phyloP scores from a whole-genome alignment of 2,329 filamentous ascomycete species.

The Fusarium sp. region DNA sequence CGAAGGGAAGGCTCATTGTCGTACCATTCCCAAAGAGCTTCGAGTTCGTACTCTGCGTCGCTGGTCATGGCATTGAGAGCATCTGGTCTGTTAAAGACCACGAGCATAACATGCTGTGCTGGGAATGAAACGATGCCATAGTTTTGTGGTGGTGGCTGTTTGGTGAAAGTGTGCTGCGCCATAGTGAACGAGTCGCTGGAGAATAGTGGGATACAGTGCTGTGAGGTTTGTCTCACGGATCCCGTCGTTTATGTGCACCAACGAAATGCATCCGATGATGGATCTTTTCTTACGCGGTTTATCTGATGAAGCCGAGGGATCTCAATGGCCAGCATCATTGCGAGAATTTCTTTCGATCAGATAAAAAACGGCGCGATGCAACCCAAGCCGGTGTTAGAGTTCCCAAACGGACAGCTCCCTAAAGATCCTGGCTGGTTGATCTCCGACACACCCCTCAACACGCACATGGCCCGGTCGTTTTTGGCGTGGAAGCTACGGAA shows the following conservation, averaged over 20 bases:
- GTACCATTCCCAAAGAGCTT: constrained; percentile 68
- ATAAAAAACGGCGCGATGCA: constrained; percentile 25
- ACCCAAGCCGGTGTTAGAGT: constrained; percentile 20
- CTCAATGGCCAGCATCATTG: constrained; percentile 10
- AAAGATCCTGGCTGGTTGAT: neutral
- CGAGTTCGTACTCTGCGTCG: constrained; percentile 51
- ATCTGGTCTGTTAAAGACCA: constrained; percentile 41
- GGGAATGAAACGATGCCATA: constrained; percentile 45
- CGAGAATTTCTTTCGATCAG: constrained; percentile 20
- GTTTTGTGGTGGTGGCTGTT: constrained; percentile 33
- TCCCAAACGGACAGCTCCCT: neutral
- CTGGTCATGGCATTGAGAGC: constrained; percentile 45
- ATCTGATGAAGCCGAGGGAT: constrained; percentile 35
- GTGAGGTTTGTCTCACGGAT: neutral
- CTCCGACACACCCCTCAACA: constrained; percentile 14
- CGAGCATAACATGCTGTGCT: constrained; percentile 42
- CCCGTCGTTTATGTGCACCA: constrained; percentile 15
- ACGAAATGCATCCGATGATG: neutral
- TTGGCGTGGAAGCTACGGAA: constrained; percentile 36
- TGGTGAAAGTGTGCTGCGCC: constrained; percentile 35
- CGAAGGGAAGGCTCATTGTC: constrained; percentile 71
- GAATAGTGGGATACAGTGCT: neutral
- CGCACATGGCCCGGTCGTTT: neutral
- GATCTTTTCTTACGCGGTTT: constrained; percentile 12
- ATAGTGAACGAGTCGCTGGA: constrained; percentile 18